Conservation (phyloP, 2,329 filamentous ascomycete species). For the Cladosporium colombiae region DNA sequence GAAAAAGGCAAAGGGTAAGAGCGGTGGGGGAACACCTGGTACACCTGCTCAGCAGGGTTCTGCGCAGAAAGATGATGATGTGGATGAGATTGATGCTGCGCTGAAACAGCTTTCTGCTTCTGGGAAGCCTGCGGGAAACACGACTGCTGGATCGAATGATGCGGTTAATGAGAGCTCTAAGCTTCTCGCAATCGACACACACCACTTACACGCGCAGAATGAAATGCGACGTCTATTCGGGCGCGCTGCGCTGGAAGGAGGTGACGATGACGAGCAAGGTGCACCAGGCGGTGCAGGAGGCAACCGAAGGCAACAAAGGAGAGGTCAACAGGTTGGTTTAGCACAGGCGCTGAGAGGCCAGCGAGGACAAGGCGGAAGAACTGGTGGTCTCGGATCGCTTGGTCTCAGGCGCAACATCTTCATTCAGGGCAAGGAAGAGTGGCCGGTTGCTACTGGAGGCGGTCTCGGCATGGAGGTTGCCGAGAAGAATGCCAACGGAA, state of each 20-base stretch:
- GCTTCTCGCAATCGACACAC: slow-evolving; percentile 64
- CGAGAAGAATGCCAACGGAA: slow-evolving; percentile 57
- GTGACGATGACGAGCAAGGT: slow-evolving; percentile 50
- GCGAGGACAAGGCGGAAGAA: slow-evolving; percentile 57
- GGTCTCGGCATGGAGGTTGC: slow-evolving; percentile 80
- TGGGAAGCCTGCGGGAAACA: slow-evolving; percentile 28
- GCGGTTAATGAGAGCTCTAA: slow-evolving; percentile 52
- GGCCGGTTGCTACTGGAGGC: slow-evolving; percentile 76
- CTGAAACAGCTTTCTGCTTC: slow-evolving; percentile 57
- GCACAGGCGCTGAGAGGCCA: slow-evolving; percentile 55
- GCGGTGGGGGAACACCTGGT: slow-evolving; percentile 34
- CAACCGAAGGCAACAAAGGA: slow-evolving; percentile 38
- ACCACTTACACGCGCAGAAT: slow-evolving; percentile 80
- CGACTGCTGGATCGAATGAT: slow-evolving; percentile 35
- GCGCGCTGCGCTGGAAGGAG: slow-evolving; percentile 60
- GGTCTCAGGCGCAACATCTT: slow-evolving; percentile 78
- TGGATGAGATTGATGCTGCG: slow-evolving; percentile 69
- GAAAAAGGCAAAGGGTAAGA: slow-evolving; percentile 62
- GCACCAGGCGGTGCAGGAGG: slow-evolving; percentile 29
- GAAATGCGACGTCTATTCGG: slow-evolving; percentile 84
- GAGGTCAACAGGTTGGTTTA: slow-evolving; percentile 56
- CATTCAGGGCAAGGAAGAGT: slow-evolving; percentile 82
- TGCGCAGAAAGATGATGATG: slow-evolving; percentile 25
- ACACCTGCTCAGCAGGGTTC: slow-evolving; percentile 26
- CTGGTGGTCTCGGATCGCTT: slow-evolving; percentile 67